Evolutionary conservation across 148 eudicot genomes (phyloP), one percentile per base, ranked within the genome.

Genomic region (Vaccinium corymbosum): DNA sequence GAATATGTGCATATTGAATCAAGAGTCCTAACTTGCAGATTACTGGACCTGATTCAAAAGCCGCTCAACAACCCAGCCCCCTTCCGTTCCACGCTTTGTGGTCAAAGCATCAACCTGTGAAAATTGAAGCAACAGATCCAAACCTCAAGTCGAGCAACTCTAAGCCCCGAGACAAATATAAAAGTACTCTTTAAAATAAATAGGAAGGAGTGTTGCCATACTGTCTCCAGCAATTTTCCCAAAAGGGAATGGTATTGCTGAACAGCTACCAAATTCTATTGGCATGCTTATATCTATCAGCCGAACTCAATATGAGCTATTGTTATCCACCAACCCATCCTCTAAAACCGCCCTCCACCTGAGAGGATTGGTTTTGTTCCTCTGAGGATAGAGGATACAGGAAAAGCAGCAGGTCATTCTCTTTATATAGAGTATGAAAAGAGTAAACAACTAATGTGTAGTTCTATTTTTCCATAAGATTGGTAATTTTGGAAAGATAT

Each of bases 31-130:
- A 17, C 32, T 16, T 72, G 52, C 6, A 73, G 56, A 32, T 78
- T 27, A 20, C 52, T 25, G 51, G 55, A 93, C 97, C 97, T 95
- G 98, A 76, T 90, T 93, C 88, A 94, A 61, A 80, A 94, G 94
- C 79, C 95, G 89, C 61, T 90, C 95, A 53, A 93, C 95, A 52
- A 92, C 94, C 93, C 92, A 83, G 29, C 93, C 94, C 79, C 98
- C 97, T 87, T 95, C 93, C 85, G 86, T 86, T 62, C 94, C 98
- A 73, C 93, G 95, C 80, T 86, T 90, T 51, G 95, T 91, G 61
- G 97, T 91, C 83, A 95, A 88, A 82, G 98, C 94, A 90, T 95
- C 98, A 73, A 95, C 95, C 95, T 94, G 89, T 74, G 42, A 61
- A 70, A 29, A 9, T 14, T 29, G 50, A 22, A 81, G 52, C 49